Evolutionary conservation across 768 basidiomycete species (phyloP).

Genomic region (Bullera alba): DNA sequence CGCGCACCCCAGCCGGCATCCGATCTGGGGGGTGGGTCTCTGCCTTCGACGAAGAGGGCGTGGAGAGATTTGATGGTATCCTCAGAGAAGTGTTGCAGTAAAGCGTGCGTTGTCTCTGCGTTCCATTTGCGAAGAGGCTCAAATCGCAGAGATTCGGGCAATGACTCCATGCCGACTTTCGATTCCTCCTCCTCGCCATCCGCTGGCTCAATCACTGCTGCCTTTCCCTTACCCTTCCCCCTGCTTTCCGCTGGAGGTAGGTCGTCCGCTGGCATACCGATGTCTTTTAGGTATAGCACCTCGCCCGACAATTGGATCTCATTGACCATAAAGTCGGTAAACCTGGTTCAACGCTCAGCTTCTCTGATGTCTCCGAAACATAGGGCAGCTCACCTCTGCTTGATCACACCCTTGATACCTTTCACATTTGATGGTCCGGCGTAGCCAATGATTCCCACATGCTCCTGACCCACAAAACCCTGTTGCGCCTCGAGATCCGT

Average conservation of each 20-base stretch:
- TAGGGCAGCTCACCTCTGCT: conserved; percentile 65
- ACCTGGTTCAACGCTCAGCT: conserved; percentile 52
- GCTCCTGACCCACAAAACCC: conserved; percentile 27
- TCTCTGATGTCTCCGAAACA: not conserved
- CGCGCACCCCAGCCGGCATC: conserved; percentile 64
- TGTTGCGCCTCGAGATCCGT: conserved; percentile 19
- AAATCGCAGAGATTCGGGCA: conserved; percentile 35
- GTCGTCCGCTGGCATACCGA: conserved; percentile 59
- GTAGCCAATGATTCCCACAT: conserved; percentile 34
- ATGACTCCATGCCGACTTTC: not conserved
- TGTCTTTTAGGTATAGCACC: conserved; percentile 70
- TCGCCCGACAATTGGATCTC: conserved; percentile 79
- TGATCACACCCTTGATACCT: conserved; percentile 80
- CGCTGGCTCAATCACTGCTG: conserved; percentile 8
- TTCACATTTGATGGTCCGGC: conserved; percentile 16
- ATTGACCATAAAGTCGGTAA: conserved; percentile 92
- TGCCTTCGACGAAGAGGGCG: conserved; percentile 71
- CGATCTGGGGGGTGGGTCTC: conserved; percentile 64
- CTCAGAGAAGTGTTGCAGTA: conserved; percentile 61
- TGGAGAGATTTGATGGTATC: conserved; percentile 60
- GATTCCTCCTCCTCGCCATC: conserved; percentile 47
- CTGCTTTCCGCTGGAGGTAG: not conserved
- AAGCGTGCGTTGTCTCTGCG: conserved; percentile 40
- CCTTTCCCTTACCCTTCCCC: conserved; percentile 45
- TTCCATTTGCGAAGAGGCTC: conserved; percentile 25